A percentile compares a stretch with the other conserved stretches of the same genome.
Conservation (phyloP, 2,329 filamentous ascomycete genomes). For the Cytospora schulzeri region DNA sequence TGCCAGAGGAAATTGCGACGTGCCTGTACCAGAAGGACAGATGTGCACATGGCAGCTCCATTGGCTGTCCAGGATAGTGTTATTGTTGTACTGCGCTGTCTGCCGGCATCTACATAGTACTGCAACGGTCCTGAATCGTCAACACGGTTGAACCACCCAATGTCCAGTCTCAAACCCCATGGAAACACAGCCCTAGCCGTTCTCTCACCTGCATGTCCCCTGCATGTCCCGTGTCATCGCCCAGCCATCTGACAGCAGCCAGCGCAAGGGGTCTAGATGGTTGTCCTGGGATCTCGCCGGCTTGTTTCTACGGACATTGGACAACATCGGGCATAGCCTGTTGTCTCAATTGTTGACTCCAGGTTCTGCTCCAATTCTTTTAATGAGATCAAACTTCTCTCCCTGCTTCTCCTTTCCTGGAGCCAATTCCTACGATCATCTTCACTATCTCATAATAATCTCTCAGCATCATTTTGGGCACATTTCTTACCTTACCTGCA, state of each 20-base stretch:
- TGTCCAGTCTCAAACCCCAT: neutral
- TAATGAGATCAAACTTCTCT: neutral
- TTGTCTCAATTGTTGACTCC: neutral
- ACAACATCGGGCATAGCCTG: neutral
- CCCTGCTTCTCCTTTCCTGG: neutral
- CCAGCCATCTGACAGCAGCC: neutral
- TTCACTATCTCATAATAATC: neutral
- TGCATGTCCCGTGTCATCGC: neutral
- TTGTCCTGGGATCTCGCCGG: neutral
- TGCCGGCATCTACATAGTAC: neutral
- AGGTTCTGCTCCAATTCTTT: neutral
- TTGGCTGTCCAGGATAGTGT: neutral
- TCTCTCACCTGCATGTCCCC: neutral
- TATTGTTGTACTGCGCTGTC: neutral
- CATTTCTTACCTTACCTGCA: neutral
- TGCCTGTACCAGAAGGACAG: neutral
- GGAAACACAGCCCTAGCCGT: neutral
- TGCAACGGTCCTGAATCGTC: neutral
- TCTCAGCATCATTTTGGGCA: neutral
- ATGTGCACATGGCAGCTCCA: neutral
- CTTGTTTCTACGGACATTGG: neutral
- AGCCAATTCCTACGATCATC: neutral
- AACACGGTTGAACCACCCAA: too few relatives aligned
- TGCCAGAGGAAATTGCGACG: neutral
- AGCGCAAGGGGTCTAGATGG: neutral